phyloP scores from a whole-genome alignment of 768 basidiomycete species.

The Pulveroboletus ravenelii region DNA sequence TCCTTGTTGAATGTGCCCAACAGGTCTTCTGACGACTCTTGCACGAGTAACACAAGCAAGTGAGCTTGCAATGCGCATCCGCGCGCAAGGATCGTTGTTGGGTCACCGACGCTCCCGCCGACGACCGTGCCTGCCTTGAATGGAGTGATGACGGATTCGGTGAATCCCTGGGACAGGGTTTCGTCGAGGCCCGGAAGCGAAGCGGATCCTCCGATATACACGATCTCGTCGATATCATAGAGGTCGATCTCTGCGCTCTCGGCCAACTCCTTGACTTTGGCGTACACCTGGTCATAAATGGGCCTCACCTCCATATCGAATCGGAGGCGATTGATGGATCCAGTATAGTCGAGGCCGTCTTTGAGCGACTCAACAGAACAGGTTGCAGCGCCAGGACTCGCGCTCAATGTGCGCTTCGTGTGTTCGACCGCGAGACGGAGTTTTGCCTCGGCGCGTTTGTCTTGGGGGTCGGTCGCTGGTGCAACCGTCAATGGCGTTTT shows the following conservation, averaged over 20 bases:
- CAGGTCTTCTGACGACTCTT: conserved; percentile 49
- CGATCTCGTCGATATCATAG: conserved; percentile 70
- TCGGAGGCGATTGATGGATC: conserved; percentile 53
- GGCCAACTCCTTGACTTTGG: conserved; percentile 50
- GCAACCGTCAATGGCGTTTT: conserved; percentile 66
- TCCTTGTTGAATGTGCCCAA: conserved; percentile 44
- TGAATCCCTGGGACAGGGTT: conserved; percentile 48
- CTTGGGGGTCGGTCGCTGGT: conserved; percentile 51
- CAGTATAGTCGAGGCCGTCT: conserved; percentile 88
- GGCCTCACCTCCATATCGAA: conserved; percentile 57
- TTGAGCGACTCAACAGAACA: conserved; percentile 93
- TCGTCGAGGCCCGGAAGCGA: conserved; percentile 73
- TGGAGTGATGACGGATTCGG: conserved; percentile 58
- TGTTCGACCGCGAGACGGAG: conserved; percentile 89
- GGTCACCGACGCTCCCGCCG: conserved; percentile 71
- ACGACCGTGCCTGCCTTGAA: conserved; percentile 63
- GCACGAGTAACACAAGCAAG: conserved; percentile 46
- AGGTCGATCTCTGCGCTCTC: conserved; percentile 50
- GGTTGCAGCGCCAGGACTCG: conserved; percentile 80
- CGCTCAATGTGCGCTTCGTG: conserved; percentile 89
- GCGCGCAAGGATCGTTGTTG: conserved; percentile 69
- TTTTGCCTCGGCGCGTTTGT: conserved; percentile 89
- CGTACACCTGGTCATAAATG: conserved; percentile 54
- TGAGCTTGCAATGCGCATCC: conserved; percentile 77
- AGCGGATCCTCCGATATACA: conserved; percentile 74